Evolutionary conservation across 306 rosid genomes (phyloP), one percentile per base, ranked within the genome.

Genomic region (Canavalia ensiformis): DNA sequence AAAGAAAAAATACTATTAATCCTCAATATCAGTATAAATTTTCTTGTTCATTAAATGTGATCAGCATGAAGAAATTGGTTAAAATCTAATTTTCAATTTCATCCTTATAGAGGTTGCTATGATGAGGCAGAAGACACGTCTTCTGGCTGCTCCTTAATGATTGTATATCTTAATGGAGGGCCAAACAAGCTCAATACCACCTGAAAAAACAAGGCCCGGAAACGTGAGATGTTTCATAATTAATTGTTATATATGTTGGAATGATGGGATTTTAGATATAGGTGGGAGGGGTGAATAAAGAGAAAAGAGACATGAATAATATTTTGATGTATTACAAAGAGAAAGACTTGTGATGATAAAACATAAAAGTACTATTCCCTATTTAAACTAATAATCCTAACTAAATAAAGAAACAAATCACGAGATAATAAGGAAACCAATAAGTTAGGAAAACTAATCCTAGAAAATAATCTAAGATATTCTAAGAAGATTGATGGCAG

Each of bases 161-260:
- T 76, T 58, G 74, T 69, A 69, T 80, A 78, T 82, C 82, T 90
- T 28, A 90, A 65, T 33, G 90, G 90, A 74, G 99, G 98, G 72
- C 99, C 99, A 81, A 93, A 76, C 89, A 95, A 42, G 70, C 99
- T 95, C 88, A 95, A 84, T 9, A 86, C 62, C 55, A 95, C 99
- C 99, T 95, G 90, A 82, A 74, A 86, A 37, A 37, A 37, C 49
- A 37, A 51, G 42, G 69, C 65, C 64, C 57, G 62, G 31, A 46
- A 76, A 68, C 42, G 41, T 79, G 57, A 83, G 80, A 55, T 65
- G 65, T 59, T 41, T 45, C 65, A 49, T 33, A 41, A 50, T 25
- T 67, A 68, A 75, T 47, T 28, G 55, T 8, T 52, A 37, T 72
- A 25, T 73, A 71, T 77, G 31, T 18, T 18, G 25, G 25, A 18